These are phyloP conservation scores for Penicillium capsulatum DNA, from an alignment of 2,329 filamentous ascomycete genomes.

Conservation along the genomic window DNA sequence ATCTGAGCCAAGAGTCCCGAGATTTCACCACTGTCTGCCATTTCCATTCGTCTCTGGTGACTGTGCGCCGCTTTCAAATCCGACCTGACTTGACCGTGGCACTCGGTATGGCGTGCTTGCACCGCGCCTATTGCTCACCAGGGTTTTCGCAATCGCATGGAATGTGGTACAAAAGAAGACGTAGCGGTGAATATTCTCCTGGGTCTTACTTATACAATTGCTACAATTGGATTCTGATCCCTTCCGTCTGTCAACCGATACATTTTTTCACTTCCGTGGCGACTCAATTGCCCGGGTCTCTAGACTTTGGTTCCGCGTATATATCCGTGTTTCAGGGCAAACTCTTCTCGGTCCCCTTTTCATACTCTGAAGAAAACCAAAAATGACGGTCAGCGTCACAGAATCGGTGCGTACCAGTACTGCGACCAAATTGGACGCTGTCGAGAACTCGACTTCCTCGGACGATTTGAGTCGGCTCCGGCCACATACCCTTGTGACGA, in stretches of 20 bases:
- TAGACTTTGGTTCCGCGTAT: no score
- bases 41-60: slow-evolving; percentile 1
- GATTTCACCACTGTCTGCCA: no score
- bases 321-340: background rate
- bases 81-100: slow-evolving; percentile 9
- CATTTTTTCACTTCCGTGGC: background rate
- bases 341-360: background rate
- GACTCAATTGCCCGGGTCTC: no score
- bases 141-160: slow-evolving; percentile 15
- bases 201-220: no score
- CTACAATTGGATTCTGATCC: no score
- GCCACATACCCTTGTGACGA: slow-evolving; percentile 32
- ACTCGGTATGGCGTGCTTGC: slow-evolving; percentile 19
- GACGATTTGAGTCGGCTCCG: slow-evolving; percentile 16
- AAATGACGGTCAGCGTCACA: slow-evolving; percentile 8
- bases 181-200: slow-evolving; percentile 11
- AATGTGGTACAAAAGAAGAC: slow-evolving; percentile 19
- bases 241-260: no score
- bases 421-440: background rate
- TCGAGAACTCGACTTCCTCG: slow-evolving; percentile 1
- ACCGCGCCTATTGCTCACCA: slow-evolving; percentile 9
- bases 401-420: background rate
- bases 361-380: background rate
- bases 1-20: no score
- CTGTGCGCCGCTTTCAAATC: slow-evolving; percentile 1